Evolutionary conservation across 1,139 yeast genomes (phyloP).

Genomic region (Candida freyschussii): DNA sequence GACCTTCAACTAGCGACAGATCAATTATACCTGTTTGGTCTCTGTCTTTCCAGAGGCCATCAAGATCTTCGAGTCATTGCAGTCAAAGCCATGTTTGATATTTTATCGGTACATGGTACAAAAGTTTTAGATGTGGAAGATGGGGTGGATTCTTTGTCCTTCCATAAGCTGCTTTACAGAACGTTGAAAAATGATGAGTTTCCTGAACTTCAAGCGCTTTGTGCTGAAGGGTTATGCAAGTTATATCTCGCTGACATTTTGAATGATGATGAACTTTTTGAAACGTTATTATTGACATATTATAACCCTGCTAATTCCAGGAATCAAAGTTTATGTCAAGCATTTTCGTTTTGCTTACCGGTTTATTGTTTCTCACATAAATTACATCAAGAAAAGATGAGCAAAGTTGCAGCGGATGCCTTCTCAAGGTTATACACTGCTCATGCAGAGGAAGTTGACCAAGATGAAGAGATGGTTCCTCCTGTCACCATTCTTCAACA

Average conservation of each 20-base stretch:
- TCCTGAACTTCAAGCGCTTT: conserved; percentile 68
- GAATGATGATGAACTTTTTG: conserved; percentile 64
- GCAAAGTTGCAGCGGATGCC: conserved; percentile 63
- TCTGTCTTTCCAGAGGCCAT: conserved; percentile 59
- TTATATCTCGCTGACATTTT: conserved; percentile 74
- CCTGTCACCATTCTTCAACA: conserved; percentile 70
- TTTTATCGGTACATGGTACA: conserved; percentile 72
- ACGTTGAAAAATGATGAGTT: conserved; percentile 53
- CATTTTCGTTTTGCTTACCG: conserved; percentile 83
- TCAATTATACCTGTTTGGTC: conserved; percentile 56
- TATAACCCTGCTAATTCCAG: conserved; percentile 62
- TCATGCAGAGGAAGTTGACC: conserved; percentile 33
- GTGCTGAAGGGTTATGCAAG: conserved; percentile 87
- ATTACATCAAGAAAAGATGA: conserved; percentile 65
- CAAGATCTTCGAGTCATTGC: conserved; percentile 58
- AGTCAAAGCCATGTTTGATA: conserved; percentile 69
- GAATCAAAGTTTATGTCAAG: conserved; percentile 72
- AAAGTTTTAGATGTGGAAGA: conserved; percentile 59
- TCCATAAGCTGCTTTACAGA: conserved; percentile 64
- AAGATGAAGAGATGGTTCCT: conserved; percentile 28
- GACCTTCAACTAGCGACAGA: conserved; percentile 62
- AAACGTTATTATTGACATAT: conserved; percentile 66
- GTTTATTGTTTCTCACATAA: conserved; percentile 81
- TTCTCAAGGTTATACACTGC: conserved; percentile 49
- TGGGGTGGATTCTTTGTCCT: conserved; percentile 56